Evolutionary conservation across 208 protist species (phyloP).

Genomic region (Acanthamoeba healyi): DNA sequence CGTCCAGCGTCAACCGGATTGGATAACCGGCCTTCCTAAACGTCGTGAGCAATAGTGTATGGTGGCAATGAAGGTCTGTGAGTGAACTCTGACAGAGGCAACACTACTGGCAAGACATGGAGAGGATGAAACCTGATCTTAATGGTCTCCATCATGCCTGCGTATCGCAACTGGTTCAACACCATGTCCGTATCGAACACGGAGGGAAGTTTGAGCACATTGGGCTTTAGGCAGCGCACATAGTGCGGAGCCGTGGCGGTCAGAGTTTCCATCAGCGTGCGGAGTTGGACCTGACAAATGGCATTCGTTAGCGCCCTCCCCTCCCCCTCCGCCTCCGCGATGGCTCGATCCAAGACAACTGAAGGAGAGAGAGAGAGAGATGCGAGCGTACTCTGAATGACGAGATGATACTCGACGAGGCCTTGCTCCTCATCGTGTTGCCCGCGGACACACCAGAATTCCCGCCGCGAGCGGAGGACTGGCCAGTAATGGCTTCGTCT

Average conservation of each 20-base stretch:
- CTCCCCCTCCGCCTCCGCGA: too few species aligned
- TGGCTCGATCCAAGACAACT: too few species aligned
- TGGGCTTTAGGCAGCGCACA: constrained; percentile 95
- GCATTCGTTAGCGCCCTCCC: too few species aligned
- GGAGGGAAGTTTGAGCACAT: constrained; percentile 76
- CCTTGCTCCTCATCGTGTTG: constrained; percentile 75
- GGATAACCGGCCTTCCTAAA: constrained; percentile 81
- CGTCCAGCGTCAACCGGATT: not conserved
- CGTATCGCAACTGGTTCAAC: constrained; percentile 78
- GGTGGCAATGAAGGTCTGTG: too few species aligned
- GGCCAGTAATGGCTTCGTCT: not conserved
- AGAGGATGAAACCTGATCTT: constrained; percentile 61
- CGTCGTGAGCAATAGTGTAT: not conserved
- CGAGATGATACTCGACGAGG: constrained; percentile 36
- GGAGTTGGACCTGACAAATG: constrained; percentile 76
- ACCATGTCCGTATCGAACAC: constrained; percentile 28
- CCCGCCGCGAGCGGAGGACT: constrained; percentile 18
- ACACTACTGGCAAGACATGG: too few species aligned
- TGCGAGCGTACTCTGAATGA: not conserved
- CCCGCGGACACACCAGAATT: constrained; percentile 76
- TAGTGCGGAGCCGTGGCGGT: constrained; percentile 94
- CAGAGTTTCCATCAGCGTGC: constrained; percentile 76
- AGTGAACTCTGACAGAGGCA: too few species aligned
- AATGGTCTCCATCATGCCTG: constrained; percentile 83
- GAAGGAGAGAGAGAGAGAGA: not conserved